Evolutionary conservation across 2,329 filamentous ascomycete genomes (phyloP).

Genomic region (Lasiodiplodia citricola): DNA sequence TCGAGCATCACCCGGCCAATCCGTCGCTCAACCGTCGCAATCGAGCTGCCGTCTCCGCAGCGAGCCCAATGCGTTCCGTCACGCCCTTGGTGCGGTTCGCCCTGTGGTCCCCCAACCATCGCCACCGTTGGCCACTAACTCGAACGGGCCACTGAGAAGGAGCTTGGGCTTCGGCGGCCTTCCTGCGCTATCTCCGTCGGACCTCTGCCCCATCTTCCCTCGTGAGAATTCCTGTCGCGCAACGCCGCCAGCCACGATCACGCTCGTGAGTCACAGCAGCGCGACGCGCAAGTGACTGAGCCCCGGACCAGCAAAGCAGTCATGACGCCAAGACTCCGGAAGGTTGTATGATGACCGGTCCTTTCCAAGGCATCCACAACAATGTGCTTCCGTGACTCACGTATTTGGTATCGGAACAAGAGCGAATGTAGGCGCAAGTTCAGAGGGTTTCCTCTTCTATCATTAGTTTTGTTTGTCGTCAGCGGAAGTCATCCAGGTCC

Average conservation of each 20-base stretch:
- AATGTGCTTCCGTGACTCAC: too few species aligned
- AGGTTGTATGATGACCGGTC: not conserved
- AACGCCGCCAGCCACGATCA: not conserved
- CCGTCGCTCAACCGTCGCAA: slow-evolving; percentile 4
- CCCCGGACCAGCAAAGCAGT: not conserved
- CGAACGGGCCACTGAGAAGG: slow-evolving; percentile 1
- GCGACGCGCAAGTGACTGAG: not conserved
- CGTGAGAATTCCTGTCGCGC: not conserved
- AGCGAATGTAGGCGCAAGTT: too few species aligned
- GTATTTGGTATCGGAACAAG: too few species aligned
- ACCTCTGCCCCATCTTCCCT: slow-evolving; percentile 8
- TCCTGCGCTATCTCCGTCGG: slow-evolving; percentile 18
- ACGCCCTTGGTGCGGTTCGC: slow-evolving; percentile 15
- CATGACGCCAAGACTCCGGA: not conserved
- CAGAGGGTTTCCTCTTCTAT: too few species aligned
- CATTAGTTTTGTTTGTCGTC: too few species aligned
- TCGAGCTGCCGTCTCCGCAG: not conserved
- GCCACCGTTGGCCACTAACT: slow-evolving; percentile 19
- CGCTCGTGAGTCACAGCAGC: not conserved
- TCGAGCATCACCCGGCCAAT: slow-evolving; percentile 6
- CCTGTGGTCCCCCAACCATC: not conserved
- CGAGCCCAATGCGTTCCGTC: slow-evolving; percentile 2
- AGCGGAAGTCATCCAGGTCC: too few species aligned
- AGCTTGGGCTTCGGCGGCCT: slow-evolving; percentile 9
- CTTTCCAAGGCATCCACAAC: too few species aligned